Conservation (phyloP, 2,329 filamentous ascomycete species). For the Zelopaecilomyces penicillatus region DNA sequence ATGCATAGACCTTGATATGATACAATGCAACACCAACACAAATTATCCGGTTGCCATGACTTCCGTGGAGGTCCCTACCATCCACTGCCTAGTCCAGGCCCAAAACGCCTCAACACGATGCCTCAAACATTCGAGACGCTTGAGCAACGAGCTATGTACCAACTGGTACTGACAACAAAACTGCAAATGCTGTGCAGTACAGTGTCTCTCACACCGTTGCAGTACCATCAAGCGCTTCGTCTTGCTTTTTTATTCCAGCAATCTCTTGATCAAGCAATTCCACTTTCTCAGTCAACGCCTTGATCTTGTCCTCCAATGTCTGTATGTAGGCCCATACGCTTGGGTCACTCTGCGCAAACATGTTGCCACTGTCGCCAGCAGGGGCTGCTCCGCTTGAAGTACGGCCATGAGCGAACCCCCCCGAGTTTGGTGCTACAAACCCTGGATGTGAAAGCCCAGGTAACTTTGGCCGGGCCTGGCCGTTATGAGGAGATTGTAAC, state of each 20-base stretch:
- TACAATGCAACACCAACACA: conserved; percentile 12
- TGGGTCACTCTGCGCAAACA: conserved; percentile 53
- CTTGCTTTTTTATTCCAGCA: conserved; percentile 24
- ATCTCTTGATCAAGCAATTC: conserved; percentile 26
- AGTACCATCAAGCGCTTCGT: conserved; percentile 22
- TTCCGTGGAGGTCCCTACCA: conserved; percentile 21
- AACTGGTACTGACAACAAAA: too few relatives aligned
- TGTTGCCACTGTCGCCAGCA: conserved; percentile 54
- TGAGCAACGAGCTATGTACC: neutral
- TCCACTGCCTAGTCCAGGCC: conserved; percentile 20
- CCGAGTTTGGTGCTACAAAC: conserved; percentile 22
- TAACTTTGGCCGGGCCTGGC: conserved; percentile 30
- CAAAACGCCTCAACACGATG: conserved; percentile 23
- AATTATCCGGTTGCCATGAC: conserved; percentile 22
- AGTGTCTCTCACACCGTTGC: conserved; percentile 7
- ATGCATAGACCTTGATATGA: conserved; percentile 18
- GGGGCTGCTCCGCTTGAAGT: conserved; percentile 45
- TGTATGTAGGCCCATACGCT: conserved; percentile 68
- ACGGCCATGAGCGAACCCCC: conserved; percentile 22
- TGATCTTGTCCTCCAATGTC: conserved; percentile 51
- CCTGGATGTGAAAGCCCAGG: conserved; percentile 29
- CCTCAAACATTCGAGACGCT: conserved; percentile 11
- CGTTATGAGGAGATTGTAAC: conserved; percentile 44
- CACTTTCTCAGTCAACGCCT: conserved; percentile 27
- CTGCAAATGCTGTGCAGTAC: neutral